Conservation (phyloP, 768 basidiomycete species). For the Leccinum imitatum region DNA sequence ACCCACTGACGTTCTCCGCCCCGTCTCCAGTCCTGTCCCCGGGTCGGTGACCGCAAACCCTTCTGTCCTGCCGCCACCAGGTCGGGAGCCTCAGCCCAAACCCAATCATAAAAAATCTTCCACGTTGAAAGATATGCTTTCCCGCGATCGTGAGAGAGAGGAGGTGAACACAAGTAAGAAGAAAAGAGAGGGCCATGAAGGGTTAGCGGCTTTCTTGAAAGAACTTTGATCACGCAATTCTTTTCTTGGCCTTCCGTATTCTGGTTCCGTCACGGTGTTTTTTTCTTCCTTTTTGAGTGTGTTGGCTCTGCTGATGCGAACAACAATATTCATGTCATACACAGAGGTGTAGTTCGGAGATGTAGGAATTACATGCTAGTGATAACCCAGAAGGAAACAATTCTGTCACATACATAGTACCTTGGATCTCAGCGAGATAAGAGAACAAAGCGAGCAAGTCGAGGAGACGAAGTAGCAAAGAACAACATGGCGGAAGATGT, state of each 20-base stretch:
- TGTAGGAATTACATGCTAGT: too few relatives aligned
- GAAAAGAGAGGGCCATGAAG: conserved; percentile 30
- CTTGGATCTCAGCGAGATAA: too few relatives aligned
- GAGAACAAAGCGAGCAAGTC: too few relatives aligned
- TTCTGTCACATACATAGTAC: too few relatives aligned
- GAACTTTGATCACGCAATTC: conserved; percentile 12
- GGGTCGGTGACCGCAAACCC: not conserved
- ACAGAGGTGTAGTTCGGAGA: too few relatives aligned
- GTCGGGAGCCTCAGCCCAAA: conserved; percentile 44
- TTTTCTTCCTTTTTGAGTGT: not conserved
- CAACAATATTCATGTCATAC: too few relatives aligned
- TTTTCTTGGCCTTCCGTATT: not conserved
- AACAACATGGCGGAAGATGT: too few relatives aligned
- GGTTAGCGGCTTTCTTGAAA: conserved; percentile 52
- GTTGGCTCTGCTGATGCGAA: too few relatives aligned
- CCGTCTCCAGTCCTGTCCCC: not conserved
- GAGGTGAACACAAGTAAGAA: conserved; percentile 26
- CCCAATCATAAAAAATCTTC: conserved; percentile 33
- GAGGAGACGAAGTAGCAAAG: too few relatives aligned
- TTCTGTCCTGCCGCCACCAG: conserved; percentile 1
- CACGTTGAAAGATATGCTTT: conserved; percentile 62
- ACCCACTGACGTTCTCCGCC: not conserved
- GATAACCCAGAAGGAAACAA: too few relatives aligned
- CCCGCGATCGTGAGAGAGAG: conserved; percentile 53
- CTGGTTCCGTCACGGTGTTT: not conserved